A percentile compares a stretch with the other conserved stretches of the same genome.
These are phyloP conservation scores for Xylaria scruposa DNA, from an alignment of 495 filamentous ascomycete genomes.

Conservation along the genomic window DNA sequence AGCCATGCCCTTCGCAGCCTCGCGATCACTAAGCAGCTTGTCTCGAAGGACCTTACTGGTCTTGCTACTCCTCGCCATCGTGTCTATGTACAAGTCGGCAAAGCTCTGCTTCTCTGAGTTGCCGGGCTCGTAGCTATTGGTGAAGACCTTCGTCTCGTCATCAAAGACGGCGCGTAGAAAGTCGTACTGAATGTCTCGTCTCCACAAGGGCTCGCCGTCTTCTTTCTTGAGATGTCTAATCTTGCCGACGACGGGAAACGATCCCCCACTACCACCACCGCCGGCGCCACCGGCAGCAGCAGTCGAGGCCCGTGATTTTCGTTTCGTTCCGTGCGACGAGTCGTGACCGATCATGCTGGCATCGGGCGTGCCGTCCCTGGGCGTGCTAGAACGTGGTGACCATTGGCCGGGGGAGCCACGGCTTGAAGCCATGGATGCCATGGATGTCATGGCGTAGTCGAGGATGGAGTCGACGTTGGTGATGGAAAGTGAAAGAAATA, in stretches of 20 bases:
- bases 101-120: conserved; percentile 78
- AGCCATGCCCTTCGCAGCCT: conserved; percentile 94
- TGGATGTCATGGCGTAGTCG: conserved; percentile 15
- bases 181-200: conserved; percentile 96
- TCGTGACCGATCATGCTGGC: conserved; percentile 36
- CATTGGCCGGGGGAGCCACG: conserved; percentile 35
- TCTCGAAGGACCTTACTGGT: conserved; percentile 98
- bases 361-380: conserved; percentile 35
- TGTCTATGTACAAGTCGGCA: conserved; percentile 95
- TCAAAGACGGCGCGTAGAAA: conserved; percentile 93
- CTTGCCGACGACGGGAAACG: conserved; percentile 74
- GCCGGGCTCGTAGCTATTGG: conserved; percentile 78
- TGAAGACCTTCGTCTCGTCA: conserved; percentile 83
- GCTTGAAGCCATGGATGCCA: conserved; percentile 38
- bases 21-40: conserved; percentile 90
- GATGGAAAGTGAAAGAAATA: conserved; percentile 1
- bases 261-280: conserved; percentile 18
- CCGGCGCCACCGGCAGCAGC: conserved; percentile 20
- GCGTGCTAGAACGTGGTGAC: conserved; percentile 37
- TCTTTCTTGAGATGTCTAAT: conserved; percentile 97
- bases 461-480: neutral
- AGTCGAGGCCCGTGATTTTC: conserved; percentile 34
- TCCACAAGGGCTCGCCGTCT: conserved; percentile 94
- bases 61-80: conserved; percentile 98
- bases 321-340: conserved; percentile 35